These are phyloP conservation scores for Aspergillus sp. DNA, from an alignment of 2,329 filamentous ascomycete species.

Conservation along the genomic window DNA sequence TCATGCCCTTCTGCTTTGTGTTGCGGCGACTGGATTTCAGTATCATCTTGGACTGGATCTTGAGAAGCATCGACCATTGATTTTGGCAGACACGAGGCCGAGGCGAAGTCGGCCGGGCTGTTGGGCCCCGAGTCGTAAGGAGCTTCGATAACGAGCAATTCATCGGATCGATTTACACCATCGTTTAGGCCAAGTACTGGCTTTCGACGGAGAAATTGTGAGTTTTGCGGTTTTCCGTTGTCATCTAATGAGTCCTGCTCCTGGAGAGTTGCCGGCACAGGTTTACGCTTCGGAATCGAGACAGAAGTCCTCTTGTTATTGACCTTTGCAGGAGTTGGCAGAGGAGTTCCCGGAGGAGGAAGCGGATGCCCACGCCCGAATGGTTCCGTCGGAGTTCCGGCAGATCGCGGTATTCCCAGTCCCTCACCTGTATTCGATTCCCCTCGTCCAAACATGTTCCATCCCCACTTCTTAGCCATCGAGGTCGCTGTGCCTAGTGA, in stretches of 20 bases:
- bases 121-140: conserved; percentile 60
- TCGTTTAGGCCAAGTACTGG: conserved; percentile 32
- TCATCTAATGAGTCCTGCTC: conserved; percentile 29
- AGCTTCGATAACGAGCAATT: conserved; percentile 65
- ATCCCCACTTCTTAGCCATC: conserved; percentile 61
- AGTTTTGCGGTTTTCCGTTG: conserved; percentile 41
- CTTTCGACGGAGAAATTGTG: conserved; percentile 52
- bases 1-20: background rate
- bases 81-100: conserved; percentile 16
- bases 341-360: conserved; percentile 75
- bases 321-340: conserved; percentile 67
- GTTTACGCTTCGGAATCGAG: conserved; percentile 65
- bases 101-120: conserved; percentile 30
- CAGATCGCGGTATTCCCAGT: conserved; percentile 39
- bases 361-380: conserved; percentile 81
- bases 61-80: conserved; percentile 1
- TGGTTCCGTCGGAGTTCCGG: conserved; percentile 60
- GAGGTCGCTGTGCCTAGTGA: conserved; percentile 53
- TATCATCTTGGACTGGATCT: background rate
- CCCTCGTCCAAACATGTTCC: conserved; percentile 48
- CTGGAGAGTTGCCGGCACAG: conserved; percentile 49
- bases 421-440: conserved; percentile 44
- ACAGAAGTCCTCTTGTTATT: conserved; percentile 57
- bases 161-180: conserved; percentile 41
- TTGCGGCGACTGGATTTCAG: background rate